Base-by-base conservation (phyloP, 169 alveolate genomes). In the Plasmodium knowlesi region DNA sequence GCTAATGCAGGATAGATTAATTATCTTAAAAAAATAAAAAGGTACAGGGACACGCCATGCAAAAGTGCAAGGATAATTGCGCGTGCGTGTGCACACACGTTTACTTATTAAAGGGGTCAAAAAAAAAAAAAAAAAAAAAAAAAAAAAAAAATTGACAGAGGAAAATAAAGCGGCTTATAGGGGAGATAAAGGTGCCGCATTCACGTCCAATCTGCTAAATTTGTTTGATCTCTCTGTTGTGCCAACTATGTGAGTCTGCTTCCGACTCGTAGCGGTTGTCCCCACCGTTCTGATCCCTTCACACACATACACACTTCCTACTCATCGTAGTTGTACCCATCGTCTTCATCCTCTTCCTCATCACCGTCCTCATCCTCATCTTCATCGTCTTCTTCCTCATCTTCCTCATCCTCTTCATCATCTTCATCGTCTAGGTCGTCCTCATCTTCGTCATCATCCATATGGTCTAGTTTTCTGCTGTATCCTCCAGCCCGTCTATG, bases 291-390 rank as follows among this genome's bases (percentile, higher is more conserved):
- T 67, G n/a, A 67, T 25, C 30, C n/a, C 37, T 81, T 3, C 53
- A 1, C 25, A 25, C 16, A 0, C 54, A 39, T 19, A 0, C 37
- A 39, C 53, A 2, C 28, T 1, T 41, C 22, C 41, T 57, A 88
- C 72, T 88, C 94, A 67, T 88, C 89, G 78, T 88, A 88, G 76
- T 92, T 84, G 71, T 83, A 92, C 28, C 88, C 92, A 37, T 81
- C 89, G 39, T 32, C 83, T 14, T 54, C 85, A 79, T 54, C 54
- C 2, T 37, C 46, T 2, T 72, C 54, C 46, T 82, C 91, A 0
- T 82, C 86, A 3, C 53, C 95, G 14, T 82, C 92, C 0, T 76
- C 95, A 3, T 46, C 79, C 30, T 92, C 95, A 8, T 83, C 95
- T 1, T 82, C 95, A 4, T 90, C 78, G 8, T 82, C 91, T 8